Percentiles rank a stretch among this genome's conserved stretches.
phyloP scores from a whole-genome alignment of 441 rosid genomes.

The Francoa sonchifolia region DNA sequence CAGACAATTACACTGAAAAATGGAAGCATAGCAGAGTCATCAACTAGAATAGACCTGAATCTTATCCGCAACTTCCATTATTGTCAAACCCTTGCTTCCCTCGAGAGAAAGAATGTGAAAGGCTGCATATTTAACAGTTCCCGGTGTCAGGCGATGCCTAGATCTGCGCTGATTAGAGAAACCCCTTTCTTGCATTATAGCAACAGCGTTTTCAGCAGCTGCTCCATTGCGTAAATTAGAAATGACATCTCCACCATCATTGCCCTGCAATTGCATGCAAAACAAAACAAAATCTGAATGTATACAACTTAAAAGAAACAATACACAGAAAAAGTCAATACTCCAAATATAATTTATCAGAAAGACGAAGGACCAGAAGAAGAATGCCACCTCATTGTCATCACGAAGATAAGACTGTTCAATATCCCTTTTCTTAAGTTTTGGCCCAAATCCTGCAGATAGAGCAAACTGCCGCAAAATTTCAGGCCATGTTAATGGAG shows the following conservation, averaged over 20 bases:
- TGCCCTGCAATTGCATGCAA: constrained; percentile 30
- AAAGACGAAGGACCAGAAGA: constrained; percentile 1
- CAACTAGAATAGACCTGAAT: constrained; percentile 47
- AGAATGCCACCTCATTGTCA: constrained; percentile 46
- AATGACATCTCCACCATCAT: constrained; percentile 51
- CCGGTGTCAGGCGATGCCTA: constrained; percentile 86
- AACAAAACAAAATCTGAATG: background rate
- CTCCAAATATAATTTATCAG: too few relatives aligned
- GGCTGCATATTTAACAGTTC: constrained; percentile 88
- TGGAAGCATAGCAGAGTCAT: background rate
- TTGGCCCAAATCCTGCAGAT: constrained; percentile 80
- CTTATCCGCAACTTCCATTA: constrained; percentile 74
- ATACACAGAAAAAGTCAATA: background rate
- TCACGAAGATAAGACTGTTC: constrained; percentile 35
- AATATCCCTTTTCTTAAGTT: constrained; percentile 35
- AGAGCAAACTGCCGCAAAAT: constrained; percentile 73
- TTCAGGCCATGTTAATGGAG: constrained; percentile 78
- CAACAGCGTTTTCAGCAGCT: constrained; percentile 76
- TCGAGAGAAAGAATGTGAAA: constrained; percentile 73
- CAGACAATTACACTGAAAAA: background rate
- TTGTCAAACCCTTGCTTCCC: constrained; percentile 59
- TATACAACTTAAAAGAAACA: background rate
- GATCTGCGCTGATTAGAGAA: constrained; percentile 58
- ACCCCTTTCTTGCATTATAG: constrained; percentile 81
- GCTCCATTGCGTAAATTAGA: constrained; percentile 59